Base-by-base conservation (phyloP, 73 alveolate genomes). In the Paramecium pentaurelia region DNA sequence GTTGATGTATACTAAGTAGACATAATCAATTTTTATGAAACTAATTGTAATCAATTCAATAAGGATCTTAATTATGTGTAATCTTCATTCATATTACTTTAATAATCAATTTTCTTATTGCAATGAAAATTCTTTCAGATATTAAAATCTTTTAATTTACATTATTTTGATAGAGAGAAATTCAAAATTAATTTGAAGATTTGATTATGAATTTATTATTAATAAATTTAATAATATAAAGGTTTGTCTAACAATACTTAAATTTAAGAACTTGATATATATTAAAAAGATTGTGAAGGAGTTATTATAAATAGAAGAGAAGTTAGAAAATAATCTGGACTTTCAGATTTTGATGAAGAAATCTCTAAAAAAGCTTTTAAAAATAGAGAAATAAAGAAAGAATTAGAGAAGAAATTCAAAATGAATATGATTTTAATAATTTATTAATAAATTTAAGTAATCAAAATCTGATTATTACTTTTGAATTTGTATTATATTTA, bases 271-370 rank as follows among this genome's bases (percentile, higher is more conserved):
- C 40, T 42, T 77, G 4, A 77, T 8, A 18, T 77, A 6, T 7
- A n/a, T 8, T 3, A 77, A 40, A 77, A 77, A 42, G 75, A 77
- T 77, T 77, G 49, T 44, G 58, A 77, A 27, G 90, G 42, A 77
- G 32, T 20, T 0, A 42, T 42, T 34, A 9, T 14, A 77, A 77
- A 77, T 20, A 77, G 71, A 44, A 18, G 45, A 37, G 71, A 77
- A 44, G 45, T 28, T 4, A 34, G 32, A 1, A 14, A 77, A 77
- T 20, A 40, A 73, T 73, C 64, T 12, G 75, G 58, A 77, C 30
- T 40, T 22, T 77, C 75, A 42, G 73, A 42, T 44, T 77, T 77
- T 2, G 73, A 42, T 20, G 71, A 77, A 25, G 49, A 40, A 32
- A 77, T 22, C 25, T 22, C 25, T 22, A 22, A 22, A 22, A 22